Evolutionary conservation across 2,329 filamentous ascomycete species (phyloP), one percentile per base, ranked within the genome.

Genomic region (Beauveria bassiana): DNA sequence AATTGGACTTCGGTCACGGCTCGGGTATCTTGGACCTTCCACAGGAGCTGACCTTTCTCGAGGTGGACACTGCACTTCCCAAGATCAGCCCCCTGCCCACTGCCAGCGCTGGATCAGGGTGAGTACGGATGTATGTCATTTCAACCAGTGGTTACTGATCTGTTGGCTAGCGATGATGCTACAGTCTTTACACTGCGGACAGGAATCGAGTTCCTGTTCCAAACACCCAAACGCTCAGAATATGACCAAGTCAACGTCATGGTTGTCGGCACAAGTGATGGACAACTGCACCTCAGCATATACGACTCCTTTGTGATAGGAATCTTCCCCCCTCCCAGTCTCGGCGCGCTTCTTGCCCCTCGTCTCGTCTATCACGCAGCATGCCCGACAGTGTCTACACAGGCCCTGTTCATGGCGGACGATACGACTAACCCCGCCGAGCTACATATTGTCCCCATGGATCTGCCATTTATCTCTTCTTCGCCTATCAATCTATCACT

Each of bases 241-340:
- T 86, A 86, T 64, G 86, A 91, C 65, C 81, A 85, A n/a, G 86
- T 95, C 49, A 89, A 93, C 71, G 84, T 93, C 65, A 86, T 96
- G 76, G 77, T 93, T 5, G 82, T 90, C 2, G 90, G 89, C 5
- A 89, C 87, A 4, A 82, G 83, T 61, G 83, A 90, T 65, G 89
- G 89, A 9, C 81, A 78, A 20, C 79, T 96, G 14, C 88, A 93
- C 70, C 78, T 96, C 20, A 90, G 86, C 66, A 91, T 96, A 53
- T 93, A 93, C 71, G 89, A 96, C 71, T 93, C 89, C 6, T 91
- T 96, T 68, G 82, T 89, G 63, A 87, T 96, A 62, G 90, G 91
- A 3, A 81, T 75, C 14, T 86, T 92, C 64, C 72, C 76, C 62
- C 79, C 81, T 61, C 81, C 77, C 31, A 70, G 72, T 2, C 76